These are phyloP conservation scores for Paracamarosporium sp. DNA, from an alignment of 2,329 filamentous ascomycete species.

Conservation along the genomic window DNA sequence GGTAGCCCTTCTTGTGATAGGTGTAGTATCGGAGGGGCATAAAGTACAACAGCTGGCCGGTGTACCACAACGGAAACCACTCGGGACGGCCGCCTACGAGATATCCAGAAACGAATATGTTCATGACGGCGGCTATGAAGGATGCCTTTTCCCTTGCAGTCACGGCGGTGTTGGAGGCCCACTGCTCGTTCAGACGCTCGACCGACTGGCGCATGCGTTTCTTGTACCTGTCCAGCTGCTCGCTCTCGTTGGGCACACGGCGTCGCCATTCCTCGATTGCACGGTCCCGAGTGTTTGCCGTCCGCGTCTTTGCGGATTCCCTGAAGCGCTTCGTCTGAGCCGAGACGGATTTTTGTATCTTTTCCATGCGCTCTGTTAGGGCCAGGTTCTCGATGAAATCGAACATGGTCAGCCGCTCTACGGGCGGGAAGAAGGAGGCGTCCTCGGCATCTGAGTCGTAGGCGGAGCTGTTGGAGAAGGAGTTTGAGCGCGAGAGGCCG, in stretches of 20 bases:
- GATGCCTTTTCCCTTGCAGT: constrained; percentile 92
- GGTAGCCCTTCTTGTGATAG: constrained; percentile 86
- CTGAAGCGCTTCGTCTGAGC: constrained; percentile 85
- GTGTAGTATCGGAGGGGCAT: constrained; percentile 95
- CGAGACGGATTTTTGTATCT: constrained; percentile 81
- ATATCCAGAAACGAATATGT: constrained; percentile 96
- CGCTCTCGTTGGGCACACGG: constrained; percentile 83
- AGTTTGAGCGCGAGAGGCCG: constrained; percentile 75
- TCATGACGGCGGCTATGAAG: constrained; percentile 95
- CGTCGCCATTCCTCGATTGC: constrained; percentile 94
- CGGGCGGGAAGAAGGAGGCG: constrained; percentile 69
- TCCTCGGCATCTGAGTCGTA: constrained; percentile 82
- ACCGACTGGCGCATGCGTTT: constrained; percentile 86
- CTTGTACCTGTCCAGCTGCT: constrained; percentile 90
- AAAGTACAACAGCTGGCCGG: constrained; percentile 85
- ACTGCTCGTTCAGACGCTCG: constrained; percentile 82
- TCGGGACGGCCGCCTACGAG: constrained; percentile 85
- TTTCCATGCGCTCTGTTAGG: constrained; percentile 87
- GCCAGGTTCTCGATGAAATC: constrained; percentile 94
- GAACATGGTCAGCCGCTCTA: constrained; percentile 89
- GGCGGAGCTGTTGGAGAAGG: constrained; percentile 83
- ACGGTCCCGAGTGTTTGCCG: constrained; percentile 80
- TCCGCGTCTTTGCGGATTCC: constrained; percentile 79
- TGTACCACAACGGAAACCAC: constrained; percentile 93
- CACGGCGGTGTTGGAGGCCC: constrained; percentile 89